Conservation (phyloP, 169 alveolate genomes). For the Plasmodium knowlesi region DNA sequence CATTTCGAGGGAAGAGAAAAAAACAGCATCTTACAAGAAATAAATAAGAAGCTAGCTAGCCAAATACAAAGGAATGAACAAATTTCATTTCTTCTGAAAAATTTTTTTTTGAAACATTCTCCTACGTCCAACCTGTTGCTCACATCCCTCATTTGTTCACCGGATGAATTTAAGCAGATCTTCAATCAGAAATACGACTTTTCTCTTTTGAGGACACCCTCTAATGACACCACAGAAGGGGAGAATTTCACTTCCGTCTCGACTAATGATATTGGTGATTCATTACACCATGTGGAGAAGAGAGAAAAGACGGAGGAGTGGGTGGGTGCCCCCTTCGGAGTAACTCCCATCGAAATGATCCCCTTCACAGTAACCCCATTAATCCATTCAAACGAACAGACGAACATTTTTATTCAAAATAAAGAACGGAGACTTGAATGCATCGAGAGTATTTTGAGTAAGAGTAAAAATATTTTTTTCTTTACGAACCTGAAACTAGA, state of each 20-base stretch:
- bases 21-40: neutral
- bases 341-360: neutral
- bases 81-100: conserved; percentile 36
- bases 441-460: conserved; percentile 4
- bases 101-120: conserved; percentile 18
- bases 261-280: neutral
- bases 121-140: conserved; percentile 4
- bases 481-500: conserved; percentile 46
- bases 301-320: neutral
- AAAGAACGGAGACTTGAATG: conserved; percentile 7
- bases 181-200: neutral
- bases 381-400: neutral
- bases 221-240: neutral
- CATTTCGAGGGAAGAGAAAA: neutral
- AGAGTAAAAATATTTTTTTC: conserved; percentile 24
- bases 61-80: conserved; percentile 25
- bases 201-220: neutral
- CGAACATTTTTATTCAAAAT: conserved; percentile 8
- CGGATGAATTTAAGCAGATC: conserved; percentile 21
- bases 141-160: conserved; percentile 8
- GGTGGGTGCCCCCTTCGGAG: neutral
- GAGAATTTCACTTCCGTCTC: neutral
- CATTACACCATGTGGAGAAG: neutral
- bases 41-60: conserved; percentile 13
- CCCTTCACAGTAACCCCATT: neutral